Evolutionary conservation across 2,329 filamentous ascomycete species (phyloP).

Genomic region (Fonsecaea pugnacius): DNA sequence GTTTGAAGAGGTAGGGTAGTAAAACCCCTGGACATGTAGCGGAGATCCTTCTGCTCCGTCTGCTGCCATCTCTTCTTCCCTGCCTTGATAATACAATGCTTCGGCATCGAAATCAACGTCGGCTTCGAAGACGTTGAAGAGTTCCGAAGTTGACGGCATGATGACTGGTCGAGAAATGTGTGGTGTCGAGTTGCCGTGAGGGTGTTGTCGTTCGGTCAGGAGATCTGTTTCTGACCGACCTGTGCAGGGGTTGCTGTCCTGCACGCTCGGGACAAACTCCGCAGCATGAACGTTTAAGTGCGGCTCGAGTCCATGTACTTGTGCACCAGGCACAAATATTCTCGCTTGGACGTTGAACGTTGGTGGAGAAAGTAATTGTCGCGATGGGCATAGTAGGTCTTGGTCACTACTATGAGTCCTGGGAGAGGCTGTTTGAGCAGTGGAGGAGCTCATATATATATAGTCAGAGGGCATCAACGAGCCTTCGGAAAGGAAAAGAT

Average conservation of each 20-base stretch:
- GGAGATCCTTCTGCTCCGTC: not conserved
- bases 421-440: not conserved
- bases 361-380: not conserved
- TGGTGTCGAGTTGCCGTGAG: not conserved
- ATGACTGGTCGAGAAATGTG: not conserved
- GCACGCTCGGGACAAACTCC: not conserved
- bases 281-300: not conserved
- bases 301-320: not conserved
- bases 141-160: not conserved
- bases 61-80: not conserved
- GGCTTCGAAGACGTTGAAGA: conserved; percentile 5
- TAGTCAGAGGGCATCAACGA: not conserved
- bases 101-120: conserved; percentile 16
- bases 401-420: not conserved
- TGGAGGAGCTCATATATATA: not conserved
- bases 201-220: not conserved
- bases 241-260: not conserved
- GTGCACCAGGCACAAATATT: not conserved
- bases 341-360: not conserved
- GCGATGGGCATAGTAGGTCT: not conserved
- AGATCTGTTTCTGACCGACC: not conserved
- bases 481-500: not conserved
- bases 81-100: not conserved
- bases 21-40: conserved; percentile 8
- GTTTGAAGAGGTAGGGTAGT: conserved; percentile 15